phyloP scores from a whole-genome alignment of 2,329 filamentous ascomycete species.

The Blumeriella jaapii region DNA sequence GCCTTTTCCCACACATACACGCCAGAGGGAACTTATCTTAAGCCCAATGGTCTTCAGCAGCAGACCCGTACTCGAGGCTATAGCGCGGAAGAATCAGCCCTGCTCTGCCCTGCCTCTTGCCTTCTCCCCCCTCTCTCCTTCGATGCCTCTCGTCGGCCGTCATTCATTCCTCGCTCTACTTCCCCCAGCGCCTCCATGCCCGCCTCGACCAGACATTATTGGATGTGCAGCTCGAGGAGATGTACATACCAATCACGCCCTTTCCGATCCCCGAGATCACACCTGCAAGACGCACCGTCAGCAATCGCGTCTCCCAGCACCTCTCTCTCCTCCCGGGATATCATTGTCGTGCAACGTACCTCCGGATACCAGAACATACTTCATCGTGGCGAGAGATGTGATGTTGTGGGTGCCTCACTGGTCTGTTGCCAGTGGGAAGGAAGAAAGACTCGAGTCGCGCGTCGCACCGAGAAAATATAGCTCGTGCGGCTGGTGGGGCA shows the following conservation, averaged over 20 bases:
- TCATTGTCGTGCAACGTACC: constrained; percentile 32
- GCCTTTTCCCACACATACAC: background rate
- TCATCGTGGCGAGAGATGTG: constrained; percentile 53
- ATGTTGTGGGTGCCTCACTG: too few species aligned
- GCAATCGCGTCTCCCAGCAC: constrained; percentile 1
- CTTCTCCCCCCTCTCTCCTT: background rate
- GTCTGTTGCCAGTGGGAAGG: too few species aligned
- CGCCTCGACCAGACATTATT: background rate
- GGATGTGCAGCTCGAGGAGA: background rate
- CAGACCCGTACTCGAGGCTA: constrained; percentile 60
- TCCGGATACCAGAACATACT: constrained; percentile 72
- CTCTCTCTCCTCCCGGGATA: background rate
- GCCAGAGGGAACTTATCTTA: constrained; percentile 45
- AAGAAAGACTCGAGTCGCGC: too few species aligned
- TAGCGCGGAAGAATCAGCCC: constrained; percentile 16
- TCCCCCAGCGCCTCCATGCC: background rate
- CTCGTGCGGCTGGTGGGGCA: too few species aligned
- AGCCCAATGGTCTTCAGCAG: constrained; percentile 72
- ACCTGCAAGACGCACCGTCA: constrained; percentile 24
- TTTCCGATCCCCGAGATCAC: constrained; percentile 48
- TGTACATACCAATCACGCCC: constrained; percentile 51
- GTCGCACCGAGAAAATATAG: too few species aligned
- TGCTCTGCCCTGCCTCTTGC: background rate
- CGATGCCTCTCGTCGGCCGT: background rate
- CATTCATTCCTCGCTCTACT: background rate